phyloP scores from a whole-genome alignment of 2,329 filamentous ascomycete genomes.

The Alternaria solani region DNA sequence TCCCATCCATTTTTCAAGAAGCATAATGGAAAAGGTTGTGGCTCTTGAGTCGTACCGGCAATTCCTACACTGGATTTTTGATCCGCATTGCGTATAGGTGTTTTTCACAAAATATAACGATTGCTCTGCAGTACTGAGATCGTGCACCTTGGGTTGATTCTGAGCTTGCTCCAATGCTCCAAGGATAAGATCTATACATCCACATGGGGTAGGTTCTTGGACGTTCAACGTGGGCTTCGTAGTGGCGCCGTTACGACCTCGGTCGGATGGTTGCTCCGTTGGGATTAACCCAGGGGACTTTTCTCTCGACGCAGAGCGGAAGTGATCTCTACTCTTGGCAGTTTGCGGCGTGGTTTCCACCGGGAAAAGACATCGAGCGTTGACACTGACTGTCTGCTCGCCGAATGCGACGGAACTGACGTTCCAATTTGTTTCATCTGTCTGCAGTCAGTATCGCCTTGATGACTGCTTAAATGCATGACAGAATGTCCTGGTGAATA shows the following conservation, averaged over 20 bases:
- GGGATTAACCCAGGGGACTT: not conserved
- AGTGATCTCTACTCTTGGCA: not conserved
- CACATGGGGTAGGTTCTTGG: not conserved
- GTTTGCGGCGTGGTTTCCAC: not conserved
- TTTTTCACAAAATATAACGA: not conserved
- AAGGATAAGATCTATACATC: not conserved
- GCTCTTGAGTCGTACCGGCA: not conserved
- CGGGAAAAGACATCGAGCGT: not conserved
- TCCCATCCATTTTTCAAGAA: not conserved
- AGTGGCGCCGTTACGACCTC: not conserved
- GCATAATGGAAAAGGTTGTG: not conserved
- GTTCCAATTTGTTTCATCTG: not conserved
- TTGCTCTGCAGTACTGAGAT: not conserved
- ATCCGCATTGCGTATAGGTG: not conserved
- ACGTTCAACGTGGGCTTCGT: not conserved
- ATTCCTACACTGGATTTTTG: not conserved
- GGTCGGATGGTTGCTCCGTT: not conserved
- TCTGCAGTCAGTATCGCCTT: not conserved
- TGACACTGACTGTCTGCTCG: not conserved
- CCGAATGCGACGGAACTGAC: not conserved
- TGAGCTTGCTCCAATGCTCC: not conserved
- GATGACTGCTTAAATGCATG: not conserved
- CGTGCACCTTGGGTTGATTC: not conserved
- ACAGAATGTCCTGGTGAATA: not conserved
- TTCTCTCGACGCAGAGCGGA: not conserved